Evolutionary conservation across 306 rosid species (phyloP), one percentile per base, ranked within the genome.

Genomic region (Coriaria nepalensis): DNA sequence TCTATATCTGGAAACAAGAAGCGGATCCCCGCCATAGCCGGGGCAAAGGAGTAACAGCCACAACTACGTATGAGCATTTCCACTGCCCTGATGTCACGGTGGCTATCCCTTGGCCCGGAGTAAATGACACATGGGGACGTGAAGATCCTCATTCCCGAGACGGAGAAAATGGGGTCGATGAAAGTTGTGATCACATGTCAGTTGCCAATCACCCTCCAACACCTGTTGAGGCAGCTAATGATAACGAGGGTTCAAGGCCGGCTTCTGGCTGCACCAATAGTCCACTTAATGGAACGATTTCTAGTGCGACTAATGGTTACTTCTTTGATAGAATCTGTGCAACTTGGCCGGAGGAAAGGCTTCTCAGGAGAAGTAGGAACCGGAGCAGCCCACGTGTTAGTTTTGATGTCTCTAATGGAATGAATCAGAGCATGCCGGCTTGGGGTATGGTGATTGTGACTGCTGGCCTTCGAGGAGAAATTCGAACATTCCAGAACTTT

Each of bases 371-470:
- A 44, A 43, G 94, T 20, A 74, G 80, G 67, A 75, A 53, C 48
- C 74, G 77, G 48, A 83, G 69, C 29, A 55, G 98, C 79, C 94
- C 98, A 33, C 81, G 77, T 33, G 77, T 77, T 13, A 79, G 94
- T 39, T 29, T 68, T 61, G 95, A 90, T 65, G 45, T 72, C 65
- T 65, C 72, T 35, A 67, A 60, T 9, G 93, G 79, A 56, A 53
- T 64, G 38, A 61, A 67, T 63, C 75, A 69, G 40, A 80, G 79
- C 72, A 62, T 61, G 77, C 49, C 96, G 37, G 94, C 87, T 35
- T 92, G 94, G 98, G 94, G 96, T 43, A 58, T 92, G 86, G 98
- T 92, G 86, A 75, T 92, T 56, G 95, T 92, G 49, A 79, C 94
- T 39, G 98, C 98, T 4, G 87, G 96, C 48, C 87, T 79, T 47